Conservation (phyloP, 2,329 filamentous ascomycete species). For the Microdochium trichocladiopsis region DNA sequence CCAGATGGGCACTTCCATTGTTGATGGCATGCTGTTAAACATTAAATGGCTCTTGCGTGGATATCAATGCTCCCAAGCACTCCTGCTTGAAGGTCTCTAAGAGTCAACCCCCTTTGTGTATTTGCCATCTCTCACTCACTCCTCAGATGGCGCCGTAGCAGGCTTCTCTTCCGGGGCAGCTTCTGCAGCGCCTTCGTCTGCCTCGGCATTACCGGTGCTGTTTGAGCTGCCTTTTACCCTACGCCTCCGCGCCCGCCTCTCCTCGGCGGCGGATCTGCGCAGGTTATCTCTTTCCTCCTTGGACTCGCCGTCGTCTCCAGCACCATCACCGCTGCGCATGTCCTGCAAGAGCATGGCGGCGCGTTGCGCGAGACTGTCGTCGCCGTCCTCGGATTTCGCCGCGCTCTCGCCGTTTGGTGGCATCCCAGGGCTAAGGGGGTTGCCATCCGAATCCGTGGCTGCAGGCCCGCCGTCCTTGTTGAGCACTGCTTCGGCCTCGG, state of each 20-base stretch:
- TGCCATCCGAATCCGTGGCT: constrained; percentile 40
- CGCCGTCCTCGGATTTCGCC: constrained; percentile 22
- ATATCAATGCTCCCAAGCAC: no score
- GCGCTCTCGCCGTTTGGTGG: constrained; percentile 30
- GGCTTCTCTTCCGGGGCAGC: neutral
- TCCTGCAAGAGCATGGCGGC: constrained; percentile 80
- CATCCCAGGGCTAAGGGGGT: constrained; percentile 42
- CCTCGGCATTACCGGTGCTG: constrained; percentile 6
- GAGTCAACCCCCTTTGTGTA: neutral
- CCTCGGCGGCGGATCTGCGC: constrained; percentile 42
- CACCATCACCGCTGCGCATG: constrained; percentile 61
- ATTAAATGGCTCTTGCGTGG: no score
- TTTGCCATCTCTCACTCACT: neutral
- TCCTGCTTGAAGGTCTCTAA: no score
- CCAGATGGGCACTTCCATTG: no score
- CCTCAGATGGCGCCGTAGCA: neutral
- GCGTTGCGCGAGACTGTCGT: constrained; percentile 75
- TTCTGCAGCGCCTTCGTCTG: neutral
- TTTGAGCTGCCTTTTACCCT: constrained; percentile 19
- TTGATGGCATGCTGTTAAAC: no score
- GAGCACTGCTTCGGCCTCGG: constrained; percentile 41
- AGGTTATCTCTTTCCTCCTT: constrained; percentile 50
- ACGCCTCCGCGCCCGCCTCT: constrained; percentile 21
- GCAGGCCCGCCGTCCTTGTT: constrained; percentile 24
- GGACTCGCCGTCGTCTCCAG: constrained; percentile 41